Conservation (phyloP, 441 rosid species). For the Mallotus japonicus region DNA sequence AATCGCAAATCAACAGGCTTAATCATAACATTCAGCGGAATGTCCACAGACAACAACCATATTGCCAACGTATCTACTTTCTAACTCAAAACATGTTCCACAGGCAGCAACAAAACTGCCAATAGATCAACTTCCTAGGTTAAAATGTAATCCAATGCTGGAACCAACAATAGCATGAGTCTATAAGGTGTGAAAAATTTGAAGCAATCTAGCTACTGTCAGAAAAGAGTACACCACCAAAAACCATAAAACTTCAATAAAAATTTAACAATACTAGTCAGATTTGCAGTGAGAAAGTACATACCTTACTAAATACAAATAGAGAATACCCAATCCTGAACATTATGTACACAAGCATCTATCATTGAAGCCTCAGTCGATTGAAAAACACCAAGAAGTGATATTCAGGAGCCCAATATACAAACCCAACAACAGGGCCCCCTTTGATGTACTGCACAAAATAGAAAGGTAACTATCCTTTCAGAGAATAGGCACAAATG, state of each 20-base stretch:
- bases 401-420: constrained; percentile 96
- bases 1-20: not conserved
- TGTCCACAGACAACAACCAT: not conserved
- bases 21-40: not conserved
- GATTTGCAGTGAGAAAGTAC: constrained; percentile 19
- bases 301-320: constrained; percentile 30
- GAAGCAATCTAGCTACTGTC: not conserved
- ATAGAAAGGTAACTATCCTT: constrained; percentile 1
- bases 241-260: not conserved
- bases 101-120: not conserved
- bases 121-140: constrained; percentile 7
- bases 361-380: constrained; percentile 73
- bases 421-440: constrained; percentile 95
- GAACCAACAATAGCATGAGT: not conserved
- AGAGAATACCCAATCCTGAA: constrained; percentile 28
- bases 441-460: constrained; percentile 77
- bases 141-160: not conserved
- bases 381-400: constrained; percentile 93
- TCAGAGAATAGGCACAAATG: not conserved
- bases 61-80: too few species aligned
- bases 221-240: not conserved
- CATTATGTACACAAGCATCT: constrained; percentile 37
- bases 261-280: not conserved
- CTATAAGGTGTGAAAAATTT: not conserved
- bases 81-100: not conserved